Evolutionary conservation across 108 stramenopile genomes (phyloP), one percentile per base, ranked within the genome.

Genomic region (Chaetoceros muelleri): DNA sequence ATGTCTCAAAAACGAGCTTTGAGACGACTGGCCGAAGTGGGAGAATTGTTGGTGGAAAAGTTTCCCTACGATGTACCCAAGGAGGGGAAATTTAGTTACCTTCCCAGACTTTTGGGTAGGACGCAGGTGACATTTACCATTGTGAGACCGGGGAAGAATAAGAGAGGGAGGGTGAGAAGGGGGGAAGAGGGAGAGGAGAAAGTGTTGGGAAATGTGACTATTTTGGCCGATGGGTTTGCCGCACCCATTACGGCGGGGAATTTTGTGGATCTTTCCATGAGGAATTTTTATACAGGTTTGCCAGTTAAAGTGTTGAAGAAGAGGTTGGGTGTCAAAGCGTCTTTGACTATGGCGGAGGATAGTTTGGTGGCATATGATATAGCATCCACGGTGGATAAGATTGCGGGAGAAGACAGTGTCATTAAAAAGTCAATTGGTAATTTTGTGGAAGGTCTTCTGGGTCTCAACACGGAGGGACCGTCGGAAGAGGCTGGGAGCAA

Each of bases 231-330:
- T 61, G 89, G 89, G 25, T 91, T 78, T 53, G 73, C 71, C 24
- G 89, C 89, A 25, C 89, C 89, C 16, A 84, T 91, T 20, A 83
- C 89, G 1, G 85, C 85, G 2, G 89, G 85, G 18, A 81, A 81
- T 52, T 84, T 81, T 66, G 81, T 91, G 3, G 89, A 91, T 46
- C 65, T 91, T 57, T 78, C 75, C 46, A 44, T 80, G 17, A 71
- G 89, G 10, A 78, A 83, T 40, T 91, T 85, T 65, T 91, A 91
- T 58, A 85, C 79, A 22, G 85, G 85, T 27, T 70, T 91, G 44
- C 78, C 75, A 24, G 66, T 91, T 53, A 85, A 82, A 60, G 65
- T 58, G 1, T 62, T 76, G 47, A 60, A 62, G 31, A 87, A 87
- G 46, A 66, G 70, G 46, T 51, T 84, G 56, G 76, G 76, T 10